Conservation (phyloP, 2,329 filamentous ascomycete genomes). For the Diplocarpon mali region DNA sequence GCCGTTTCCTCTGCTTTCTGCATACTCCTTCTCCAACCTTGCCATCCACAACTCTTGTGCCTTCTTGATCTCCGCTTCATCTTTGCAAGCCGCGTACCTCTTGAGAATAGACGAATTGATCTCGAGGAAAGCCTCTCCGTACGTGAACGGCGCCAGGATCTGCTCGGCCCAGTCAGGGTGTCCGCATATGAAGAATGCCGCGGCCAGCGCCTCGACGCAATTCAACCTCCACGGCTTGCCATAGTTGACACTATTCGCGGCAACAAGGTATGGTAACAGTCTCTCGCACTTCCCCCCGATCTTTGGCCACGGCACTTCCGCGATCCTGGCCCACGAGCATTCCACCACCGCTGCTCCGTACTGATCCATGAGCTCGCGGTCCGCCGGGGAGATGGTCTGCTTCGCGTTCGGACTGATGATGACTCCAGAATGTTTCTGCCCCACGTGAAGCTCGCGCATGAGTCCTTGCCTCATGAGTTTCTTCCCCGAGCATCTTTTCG, state of each 20-base stretch:
- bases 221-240: constrained; percentile 91
- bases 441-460: constrained; percentile 86
- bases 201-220: constrained; percentile 88
- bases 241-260: constrained; percentile 95
- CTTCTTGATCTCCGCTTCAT: constrained; percentile 73
- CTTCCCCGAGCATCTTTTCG: constrained; percentile 93
- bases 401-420: constrained; percentile 95
- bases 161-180: constrained; percentile 83
- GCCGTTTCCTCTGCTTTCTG: constrained; percentile 59
- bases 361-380: constrained; percentile 70
- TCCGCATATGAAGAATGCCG: constrained; percentile 87
- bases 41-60: constrained; percentile 81
- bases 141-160: constrained; percentile 74
- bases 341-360: constrained; percentile 93
- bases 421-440: constrained; percentile 83
- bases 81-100: constrained; percentile 72
- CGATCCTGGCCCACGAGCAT: constrained; percentile 88
- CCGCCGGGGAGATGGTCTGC: constrained; percentile 69
- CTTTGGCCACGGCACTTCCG: constrained; percentile 80
- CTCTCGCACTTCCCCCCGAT: constrained; percentile 92
- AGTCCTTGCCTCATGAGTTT: constrained; percentile 82
- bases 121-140: constrained; percentile 77
- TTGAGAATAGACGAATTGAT: constrained; percentile 80
- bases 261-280: constrained; percentile 85
- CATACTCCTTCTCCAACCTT: constrained; percentile 81